Evolutionary conservation across 306 rosid species (phyloP).

Genomic region (Lathyrus oleraceus): DNA sequence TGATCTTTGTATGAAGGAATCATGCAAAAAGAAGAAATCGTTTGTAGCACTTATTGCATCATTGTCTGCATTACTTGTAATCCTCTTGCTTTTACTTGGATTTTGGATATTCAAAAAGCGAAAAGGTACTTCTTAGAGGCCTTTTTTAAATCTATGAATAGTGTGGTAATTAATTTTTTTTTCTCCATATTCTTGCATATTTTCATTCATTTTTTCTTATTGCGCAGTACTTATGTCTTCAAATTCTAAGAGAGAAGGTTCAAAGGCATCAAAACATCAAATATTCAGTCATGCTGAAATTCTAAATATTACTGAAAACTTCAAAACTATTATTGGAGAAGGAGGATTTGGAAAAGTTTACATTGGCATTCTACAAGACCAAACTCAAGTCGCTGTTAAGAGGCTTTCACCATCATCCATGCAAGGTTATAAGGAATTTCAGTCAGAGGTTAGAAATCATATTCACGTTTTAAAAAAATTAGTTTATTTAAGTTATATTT

Average conservation of each 20-base stretch:
- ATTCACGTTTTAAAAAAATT: not conserved
- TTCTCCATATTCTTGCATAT: not conserved
- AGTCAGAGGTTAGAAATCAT: conserved; percentile 37
- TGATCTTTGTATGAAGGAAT: not conserved
- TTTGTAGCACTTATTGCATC: conserved; percentile 16
- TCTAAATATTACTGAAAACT: conserved; percentile 39
- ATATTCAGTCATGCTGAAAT: conserved; percentile 36
- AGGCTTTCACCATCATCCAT: conserved; percentile 42
- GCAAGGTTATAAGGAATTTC: conserved; percentile 46
- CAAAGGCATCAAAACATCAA: conserved; percentile 24
- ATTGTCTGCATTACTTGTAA: not conserved
- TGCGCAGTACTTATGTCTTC: not conserved
- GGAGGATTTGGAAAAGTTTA: conserved; percentile 60
- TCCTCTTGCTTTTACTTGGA: conserved; percentile 4
- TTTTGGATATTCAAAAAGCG: conserved; percentile 10
- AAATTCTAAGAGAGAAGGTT: not conserved
- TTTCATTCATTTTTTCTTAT: not conserved
- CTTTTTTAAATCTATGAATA: too few relatives aligned
- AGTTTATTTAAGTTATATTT: not conserved
- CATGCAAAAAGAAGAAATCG: conserved; percentile 25
- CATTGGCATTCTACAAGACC: conserved; percentile 32
- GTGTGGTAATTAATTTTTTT: not conserved
- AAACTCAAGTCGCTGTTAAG: conserved; percentile 46
- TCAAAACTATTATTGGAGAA: conserved; percentile 42
- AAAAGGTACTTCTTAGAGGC: not conserved